Conservation (phyloP, 768 basidiomycete genomes). For the Melanogaster broomeanus region DNA sequence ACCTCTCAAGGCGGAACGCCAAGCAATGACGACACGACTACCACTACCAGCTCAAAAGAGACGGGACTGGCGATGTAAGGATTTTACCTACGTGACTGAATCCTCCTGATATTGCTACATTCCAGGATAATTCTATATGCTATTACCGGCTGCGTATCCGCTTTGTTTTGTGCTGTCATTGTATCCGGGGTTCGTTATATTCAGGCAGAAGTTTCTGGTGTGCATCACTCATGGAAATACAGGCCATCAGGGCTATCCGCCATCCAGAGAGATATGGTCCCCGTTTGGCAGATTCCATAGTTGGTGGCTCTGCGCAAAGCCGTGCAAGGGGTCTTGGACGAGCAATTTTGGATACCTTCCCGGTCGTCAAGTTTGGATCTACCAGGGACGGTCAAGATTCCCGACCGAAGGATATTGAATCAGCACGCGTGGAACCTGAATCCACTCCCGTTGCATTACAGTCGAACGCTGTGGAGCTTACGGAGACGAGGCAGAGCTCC, state of each 20-base stretch:
- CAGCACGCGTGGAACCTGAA: constrained; percentile 1
- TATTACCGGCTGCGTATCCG: constrained; percentile 87
- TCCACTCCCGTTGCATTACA: neutral
- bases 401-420: constrained; percentile 36
- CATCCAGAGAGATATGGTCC: constrained; percentile 94
- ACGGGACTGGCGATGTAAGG: constrained; percentile 79
- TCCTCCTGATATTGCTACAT: constrained; percentile 6
- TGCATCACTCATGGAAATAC: constrained; percentile 5
- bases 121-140: constrained; percentile 77
- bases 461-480: constrained; percentile 11
- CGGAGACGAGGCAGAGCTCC: neutral
- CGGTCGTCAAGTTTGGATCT: constrained; percentile 81
- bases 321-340: constrained; percentile 85
- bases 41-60: constrained; percentile 28
- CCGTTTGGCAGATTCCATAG: constrained; percentile 40
- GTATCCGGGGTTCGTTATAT: constrained; percentile 67
- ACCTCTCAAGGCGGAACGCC: constrained; percentile 3
- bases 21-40: constrained; percentile 18
- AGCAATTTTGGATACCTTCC: constrained; percentile 95
- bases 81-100: constrained; percentile 1
- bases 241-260: constrained; percentile 83
- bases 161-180: constrained; percentile 82
- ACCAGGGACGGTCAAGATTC: constrained; percentile 18
- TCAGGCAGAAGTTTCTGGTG: neutral
- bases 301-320: constrained; percentile 48